phyloP scores from a whole-genome alignment of 371 early-diverging fungal species.

The Apophysomyces ossiformis region DNA sequence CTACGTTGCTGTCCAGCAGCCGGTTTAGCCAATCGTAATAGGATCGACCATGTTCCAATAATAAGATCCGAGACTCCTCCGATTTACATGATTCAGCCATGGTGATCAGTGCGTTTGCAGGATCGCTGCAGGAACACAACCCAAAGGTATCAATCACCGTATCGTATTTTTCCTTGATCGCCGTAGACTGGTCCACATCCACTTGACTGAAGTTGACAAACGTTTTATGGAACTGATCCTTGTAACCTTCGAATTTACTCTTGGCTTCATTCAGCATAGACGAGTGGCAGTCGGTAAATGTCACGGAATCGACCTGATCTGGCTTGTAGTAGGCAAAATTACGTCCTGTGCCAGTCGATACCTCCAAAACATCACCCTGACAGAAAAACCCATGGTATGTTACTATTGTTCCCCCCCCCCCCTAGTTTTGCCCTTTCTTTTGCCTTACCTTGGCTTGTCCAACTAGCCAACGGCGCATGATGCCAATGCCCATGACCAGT shows the following conservation, averaged over 20 bases:
- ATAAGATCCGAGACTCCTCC: conserved; percentile 63
- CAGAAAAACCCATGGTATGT: neutral
- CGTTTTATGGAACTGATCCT: conserved; percentile 40
- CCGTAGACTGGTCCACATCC: conserved; percentile 34
- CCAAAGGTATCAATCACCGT: conserved; percentile 87
- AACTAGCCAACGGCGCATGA: conserved; percentile 59
- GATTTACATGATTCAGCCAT: conserved; percentile 64
- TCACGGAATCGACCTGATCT: conserved; percentile 42
- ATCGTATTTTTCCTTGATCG: conserved; percentile 47
- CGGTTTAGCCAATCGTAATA: conserved; percentile 69
- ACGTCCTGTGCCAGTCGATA: conserved; percentile 76
- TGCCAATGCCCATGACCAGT: conserved; percentile 63
- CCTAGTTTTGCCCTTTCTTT: conserved; percentile 1
- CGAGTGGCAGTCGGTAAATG: conserved; percentile 61
- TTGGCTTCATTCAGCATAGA: conserved; percentile 67
- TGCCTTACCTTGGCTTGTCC: conserved; percentile 48
- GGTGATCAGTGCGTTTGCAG: conserved; percentile 67
- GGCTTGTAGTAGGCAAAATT: conserved; percentile 67
- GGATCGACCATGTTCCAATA: conserved; percentile 82
- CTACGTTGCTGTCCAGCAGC: conserved; percentile 70
- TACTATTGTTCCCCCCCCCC: neutral
- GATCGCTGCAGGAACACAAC: conserved; percentile 76
- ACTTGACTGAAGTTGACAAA: conserved; percentile 36
- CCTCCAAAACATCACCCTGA: conserved; percentile 65
- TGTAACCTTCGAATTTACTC: conserved; percentile 42